A percentile compares a stretch with the other conserved stretches of the same genome.
Conservation (phyloP, 305 asterid species). For the Fraxinus floribunda region DNA sequence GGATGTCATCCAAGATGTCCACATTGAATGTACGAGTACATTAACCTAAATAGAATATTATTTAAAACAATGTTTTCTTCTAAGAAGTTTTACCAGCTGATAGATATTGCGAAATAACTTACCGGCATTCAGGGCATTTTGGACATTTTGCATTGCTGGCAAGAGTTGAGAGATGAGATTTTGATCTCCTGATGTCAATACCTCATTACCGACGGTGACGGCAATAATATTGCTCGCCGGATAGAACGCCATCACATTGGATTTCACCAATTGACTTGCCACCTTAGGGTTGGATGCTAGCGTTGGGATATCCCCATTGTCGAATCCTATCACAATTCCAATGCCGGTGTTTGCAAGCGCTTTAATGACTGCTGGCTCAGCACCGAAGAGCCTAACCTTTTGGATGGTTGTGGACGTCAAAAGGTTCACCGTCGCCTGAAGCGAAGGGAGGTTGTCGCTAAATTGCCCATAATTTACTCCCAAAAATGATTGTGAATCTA, state of each 20-base stretch:
- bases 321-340: slow-evolving; percentile 81
- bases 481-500: slow-evolving; percentile 72
- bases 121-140: slow-evolving; percentile 92
- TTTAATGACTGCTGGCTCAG: slow-evolving; percentile 71
- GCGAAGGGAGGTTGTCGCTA: slow-evolving; percentile 84
- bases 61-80: not conserved
- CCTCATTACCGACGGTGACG: slow-evolving; percentile 80
- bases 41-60: no score
- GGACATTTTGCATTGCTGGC: slow-evolving; percentile 96
- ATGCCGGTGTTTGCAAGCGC: slow-evolving; percentile 71
- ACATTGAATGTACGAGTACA: no score
- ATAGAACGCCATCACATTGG: slow-evolving; percentile 66
- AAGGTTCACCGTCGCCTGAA: slow-evolving; percentile 73
- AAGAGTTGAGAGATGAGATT: slow-evolving; percentile 55
- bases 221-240: slow-evolving; percentile 82
- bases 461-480: slow-evolving; percentile 82
- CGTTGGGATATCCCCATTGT: slow-evolving; percentile 82
- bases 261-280: slow-evolving; percentile 70
- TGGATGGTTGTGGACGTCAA: slow-evolving; percentile 65
- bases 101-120: not conserved
- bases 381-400: slow-evolving; percentile 83
- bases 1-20: no score
- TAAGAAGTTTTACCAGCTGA: not conserved
- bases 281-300: slow-evolving; percentile 74
- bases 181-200: slow-evolving; percentile 57